Conservation (phyloP, 202 grass and related monocot species). For the Schoenoplectus triqueter region DNA sequence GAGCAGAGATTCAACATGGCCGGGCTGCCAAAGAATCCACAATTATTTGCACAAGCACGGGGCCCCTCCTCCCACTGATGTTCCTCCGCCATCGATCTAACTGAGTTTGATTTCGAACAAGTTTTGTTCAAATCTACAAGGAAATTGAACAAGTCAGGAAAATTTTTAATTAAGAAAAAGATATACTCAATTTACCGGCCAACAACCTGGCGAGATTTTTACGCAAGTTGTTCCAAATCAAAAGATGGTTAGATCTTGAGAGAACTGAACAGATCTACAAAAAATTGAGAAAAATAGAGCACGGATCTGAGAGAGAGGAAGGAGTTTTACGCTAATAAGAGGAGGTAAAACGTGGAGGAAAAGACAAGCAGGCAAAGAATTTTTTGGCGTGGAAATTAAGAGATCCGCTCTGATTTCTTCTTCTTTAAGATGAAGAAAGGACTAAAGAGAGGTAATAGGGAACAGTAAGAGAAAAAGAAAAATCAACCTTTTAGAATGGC, state of each 20-base stretch:
- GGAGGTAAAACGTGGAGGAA: conserved; percentile 18
- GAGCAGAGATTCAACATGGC: conserved; percentile 46
- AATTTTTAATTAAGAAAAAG: neutral
- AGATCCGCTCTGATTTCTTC: conserved; percentile 29
- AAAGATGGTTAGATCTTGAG: conserved; percentile 9
- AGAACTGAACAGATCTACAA: conserved; percentile 20
- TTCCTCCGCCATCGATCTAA: conserved; percentile 34
- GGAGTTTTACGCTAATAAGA: conserved; percentile 16
- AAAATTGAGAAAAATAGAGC: neutral
- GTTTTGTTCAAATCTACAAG: conserved; percentile 17
- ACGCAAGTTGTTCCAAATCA: neutral
- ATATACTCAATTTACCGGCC: neutral
- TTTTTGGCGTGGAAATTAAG: conserved; percentile 33
- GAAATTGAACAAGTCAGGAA: conserved; percentile 21
- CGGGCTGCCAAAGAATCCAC: conserved; percentile 45
- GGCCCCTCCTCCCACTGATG: conserved; percentile 31
- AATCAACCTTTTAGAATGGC: conserved; percentile 17
- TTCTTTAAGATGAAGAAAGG: conserved; percentile 36
- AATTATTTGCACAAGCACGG: conserved; percentile 41
- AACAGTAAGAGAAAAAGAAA: neutral
- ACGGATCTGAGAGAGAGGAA: conserved; percentile 10
- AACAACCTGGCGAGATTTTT: neutral
- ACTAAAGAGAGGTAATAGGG: neutral
- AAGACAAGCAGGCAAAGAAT: conserved; percentile 37
- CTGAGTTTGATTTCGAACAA: conserved; percentile 10